Base-by-base conservation (phyloP, 2,329 filamentous ascomycete species). In the Magnaporthiopsis incrustans region DNA sequence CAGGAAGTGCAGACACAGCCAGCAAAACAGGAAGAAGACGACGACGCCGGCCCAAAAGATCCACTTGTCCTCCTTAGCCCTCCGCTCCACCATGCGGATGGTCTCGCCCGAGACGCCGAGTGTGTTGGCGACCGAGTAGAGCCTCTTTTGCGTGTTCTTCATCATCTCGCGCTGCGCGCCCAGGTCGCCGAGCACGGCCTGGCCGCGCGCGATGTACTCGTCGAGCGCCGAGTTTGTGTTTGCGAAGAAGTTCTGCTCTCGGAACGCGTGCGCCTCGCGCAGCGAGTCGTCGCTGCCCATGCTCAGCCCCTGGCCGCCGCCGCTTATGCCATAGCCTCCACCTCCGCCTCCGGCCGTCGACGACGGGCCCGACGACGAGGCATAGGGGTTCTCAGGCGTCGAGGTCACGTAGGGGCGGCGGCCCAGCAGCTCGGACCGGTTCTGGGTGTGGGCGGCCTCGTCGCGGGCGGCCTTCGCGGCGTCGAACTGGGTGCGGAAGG, bases 21-120 rank as follows among this genome's bases (percentile, higher is more conserved):
- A 98, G 76, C 94, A 97, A 74, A 99, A 99, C 53, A 85, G 73
- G 71, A 98, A 90, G 76, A 99, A 99, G 50, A 95, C 77, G 6
- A 96, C 77, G 3, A 94, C 92, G 0, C 95, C 92, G 0, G 81
- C 89, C 83, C 90, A 90, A 75, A 99, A 99, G 50, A 99, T 96
- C 92, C 93, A 98, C 78, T 97, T 98, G 75, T 99, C 95, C 79
- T 98, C 90, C 75, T 87, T 90, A 62, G 95, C 92, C 67, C 95
- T 83, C 69, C 95, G 80, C 78, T 98, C 94, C 57, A 99, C 89
- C 92, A 95, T 98, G 60, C 95, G 87, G 68, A 99, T 99, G 2
- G 95, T 99, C 74, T 98, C 94, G 26, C 94, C 93, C 72, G 90
- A 96, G 66, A 99, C 85, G 0, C 95, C 95, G 60, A 99, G 78